Conservation (phyloP, 345 rosid species). For the Brassica cretica region DNA sequence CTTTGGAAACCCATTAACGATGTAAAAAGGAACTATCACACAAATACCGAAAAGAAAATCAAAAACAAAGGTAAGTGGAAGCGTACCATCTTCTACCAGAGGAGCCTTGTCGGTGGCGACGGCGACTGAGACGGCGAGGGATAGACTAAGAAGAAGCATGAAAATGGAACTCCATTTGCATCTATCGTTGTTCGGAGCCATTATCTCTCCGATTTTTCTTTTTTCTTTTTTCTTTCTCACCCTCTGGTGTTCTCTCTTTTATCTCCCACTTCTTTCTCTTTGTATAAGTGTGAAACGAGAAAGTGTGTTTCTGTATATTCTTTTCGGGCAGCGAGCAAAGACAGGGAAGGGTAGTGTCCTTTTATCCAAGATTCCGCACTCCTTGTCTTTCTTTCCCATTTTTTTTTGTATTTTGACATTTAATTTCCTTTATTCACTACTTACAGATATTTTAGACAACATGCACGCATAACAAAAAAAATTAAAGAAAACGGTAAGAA, state of each 20-base stretch:
- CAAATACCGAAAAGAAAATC: not conserved
- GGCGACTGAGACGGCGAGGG: constrained; percentile 41
- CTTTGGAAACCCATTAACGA: constrained; percentile 24
- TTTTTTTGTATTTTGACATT: constrained; percentile 10
- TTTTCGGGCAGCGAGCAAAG: constrained; percentile 39
- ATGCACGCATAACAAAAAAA: constrained; percentile 32
- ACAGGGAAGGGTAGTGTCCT: constrained; percentile 41
- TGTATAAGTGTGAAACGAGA: constrained; percentile 30
- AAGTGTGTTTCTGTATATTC: constrained; percentile 35
- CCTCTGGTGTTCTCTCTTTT: not conserved
- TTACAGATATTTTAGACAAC: constrained; percentile 32
- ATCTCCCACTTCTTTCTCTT: constrained; percentile 25
- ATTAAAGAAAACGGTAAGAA: constrained; percentile 1
- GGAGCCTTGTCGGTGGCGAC: constrained; percentile 44
- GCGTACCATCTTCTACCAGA: constrained; percentile 67
- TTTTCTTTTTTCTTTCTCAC: not conserved
- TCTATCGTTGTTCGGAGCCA: constrained; percentile 41
- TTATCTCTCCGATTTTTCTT: constrained; percentile 24
- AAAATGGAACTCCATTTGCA: constrained; percentile 47
- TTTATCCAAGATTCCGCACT: constrained; percentile 56
- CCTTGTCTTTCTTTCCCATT: constrained; percentile 12
- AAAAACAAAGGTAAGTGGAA: not conserved
- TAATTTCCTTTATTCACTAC: constrained; percentile 30
- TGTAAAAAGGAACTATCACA: not conserved
- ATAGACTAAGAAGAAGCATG: constrained; percentile 41